Conservation (phyloP, 2,329 filamentous ascomycete species). For the Myriosclerotinia curreyana region DNA sequence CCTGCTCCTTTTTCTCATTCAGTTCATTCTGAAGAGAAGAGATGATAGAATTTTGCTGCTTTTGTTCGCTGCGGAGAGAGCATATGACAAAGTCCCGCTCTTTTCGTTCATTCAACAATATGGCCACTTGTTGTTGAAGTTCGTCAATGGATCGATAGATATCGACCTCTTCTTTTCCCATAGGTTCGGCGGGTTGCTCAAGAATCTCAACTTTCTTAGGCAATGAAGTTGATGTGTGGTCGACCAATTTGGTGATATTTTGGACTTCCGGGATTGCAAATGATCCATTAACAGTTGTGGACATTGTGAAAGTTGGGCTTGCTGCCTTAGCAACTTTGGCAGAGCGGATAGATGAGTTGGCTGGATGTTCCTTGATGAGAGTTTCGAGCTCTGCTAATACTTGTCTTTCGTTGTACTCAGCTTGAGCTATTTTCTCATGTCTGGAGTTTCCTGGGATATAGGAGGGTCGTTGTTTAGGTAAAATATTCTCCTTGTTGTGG, state of each 20-base stretch:
- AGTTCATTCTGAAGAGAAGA: slow-evolving; percentile 4
- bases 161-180: slow-evolving; percentile 15
- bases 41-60: slow-evolving; percentile 5
- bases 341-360: slow-evolving; percentile 5
- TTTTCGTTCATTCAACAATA: slow-evolving; percentile 15
- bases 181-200: not conserved
- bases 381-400: slow-evolving; percentile 15
- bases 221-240: slow-evolving; percentile 13
- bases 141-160: slow-evolving; percentile 15
- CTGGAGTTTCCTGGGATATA: not conserved
- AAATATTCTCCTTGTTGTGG: slow-evolving; percentile 29
- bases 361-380: slow-evolving; percentile 16
- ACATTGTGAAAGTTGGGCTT: slow-evolving; percentile 17
- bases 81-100: slow-evolving; percentile 8
- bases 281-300: slow-evolving; percentile 12
- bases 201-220: slow-evolving; percentile 2
- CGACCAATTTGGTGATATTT: slow-evolving; percentile 15
- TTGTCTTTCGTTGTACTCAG: slow-evolving; percentile 18
- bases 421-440: slow-evolving; percentile 5
- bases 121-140: slow-evolving; percentile 15
- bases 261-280: slow-evolving; percentile 12
- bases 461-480: slow-evolving; percentile 23
- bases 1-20: not conserved
- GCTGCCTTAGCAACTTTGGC: slow-evolving; percentile 9
- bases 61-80: slow-evolving; percentile 1